These are phyloP conservation scores for Phytophthora idaei DNA, from an alignment of 352 stramenopile genomes.

Conservation along the genomic window DNA sequence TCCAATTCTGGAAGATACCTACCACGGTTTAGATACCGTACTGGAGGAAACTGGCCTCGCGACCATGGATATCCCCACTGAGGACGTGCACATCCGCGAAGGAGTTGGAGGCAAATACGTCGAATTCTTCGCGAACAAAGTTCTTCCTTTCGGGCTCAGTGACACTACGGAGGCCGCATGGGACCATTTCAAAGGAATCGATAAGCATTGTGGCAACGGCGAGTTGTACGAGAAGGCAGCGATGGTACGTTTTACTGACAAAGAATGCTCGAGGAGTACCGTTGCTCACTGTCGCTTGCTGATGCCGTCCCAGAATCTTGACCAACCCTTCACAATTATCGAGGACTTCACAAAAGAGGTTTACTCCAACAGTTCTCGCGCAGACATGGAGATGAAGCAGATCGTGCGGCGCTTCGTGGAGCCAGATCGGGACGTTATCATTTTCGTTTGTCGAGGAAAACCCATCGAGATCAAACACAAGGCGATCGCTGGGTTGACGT, in stretches of 20 bases:
- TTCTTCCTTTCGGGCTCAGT: constrained; percentile 34
- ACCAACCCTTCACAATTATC: constrained; percentile 34
- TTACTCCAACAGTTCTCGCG: constrained; percentile 29
- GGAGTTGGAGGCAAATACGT: constrained; percentile 38
- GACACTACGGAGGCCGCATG: constrained; percentile 33
- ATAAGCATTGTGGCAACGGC: constrained; percentile 35
- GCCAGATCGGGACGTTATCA: constrained; percentile 26
- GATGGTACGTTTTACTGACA: constrained; percentile 19
- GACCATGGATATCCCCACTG: constrained; percentile 33
- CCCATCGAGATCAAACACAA: constrained; percentile 37
- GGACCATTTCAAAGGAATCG: constrained; percentile 37
- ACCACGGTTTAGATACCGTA: constrained; percentile 35
- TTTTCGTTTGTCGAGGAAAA: constrained; percentile 27
- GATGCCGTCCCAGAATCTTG: constrained; percentile 31
- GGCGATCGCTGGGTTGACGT: constrained; percentile 24
- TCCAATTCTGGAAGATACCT: constrained; percentile 31
- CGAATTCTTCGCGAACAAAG: constrained; percentile 42
- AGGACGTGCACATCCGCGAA: constrained; percentile 43
- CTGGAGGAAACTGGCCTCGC: constrained; percentile 34
- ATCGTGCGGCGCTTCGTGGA: constrained; percentile 37
- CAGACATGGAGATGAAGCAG: constrained; percentile 36
- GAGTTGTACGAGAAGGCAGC: constrained; percentile 39
- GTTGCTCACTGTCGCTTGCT: constrained; percentile 3
- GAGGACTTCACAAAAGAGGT: constrained; percentile 39
- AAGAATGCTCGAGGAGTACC: background rate